Conservation (phyloP, 805 yeast genomes). For the Metschnikowia cubensis region DNA sequence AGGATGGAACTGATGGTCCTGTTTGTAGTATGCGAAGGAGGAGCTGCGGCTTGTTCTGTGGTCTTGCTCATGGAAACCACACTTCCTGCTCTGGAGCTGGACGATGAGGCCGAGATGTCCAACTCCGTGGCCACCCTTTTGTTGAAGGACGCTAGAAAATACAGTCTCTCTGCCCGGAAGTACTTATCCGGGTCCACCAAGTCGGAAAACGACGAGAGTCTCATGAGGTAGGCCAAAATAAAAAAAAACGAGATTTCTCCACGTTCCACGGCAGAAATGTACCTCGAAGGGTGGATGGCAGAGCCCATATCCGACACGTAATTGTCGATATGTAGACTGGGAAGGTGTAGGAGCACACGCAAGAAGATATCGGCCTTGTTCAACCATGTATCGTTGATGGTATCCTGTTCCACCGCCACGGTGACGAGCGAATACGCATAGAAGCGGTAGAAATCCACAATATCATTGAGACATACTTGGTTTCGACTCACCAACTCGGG, state of each 20-base stretch:
- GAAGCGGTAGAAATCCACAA: conserved; percentile 15
- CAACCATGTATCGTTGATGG: conserved; percentile 7
- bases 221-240: conserved; percentile 11
- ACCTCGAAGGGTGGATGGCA: not conserved
- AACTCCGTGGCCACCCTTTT: conserved; percentile 14
- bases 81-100: conserved; percentile 15
- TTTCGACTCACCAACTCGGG: conserved; percentile 5
- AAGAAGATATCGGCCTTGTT: conserved; percentile 14
- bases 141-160: conserved; percentile 10
- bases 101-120: conserved; percentile 16
- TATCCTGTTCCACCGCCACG: conserved; percentile 4
- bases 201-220: conserved; percentile 6
- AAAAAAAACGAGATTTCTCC: conserved; percentile 17
- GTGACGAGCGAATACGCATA: conserved; percentile 15
- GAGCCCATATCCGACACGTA: conserved; percentile 6
- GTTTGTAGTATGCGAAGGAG: not conserved
- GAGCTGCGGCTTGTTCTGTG: not conserved
- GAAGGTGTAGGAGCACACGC: conserved; percentile 14
- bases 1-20: conserved; percentile 12
- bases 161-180: conserved; percentile 9
- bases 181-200: conserved; percentile 8
- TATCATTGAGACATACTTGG: conserved; percentile 4
- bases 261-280: conserved; percentile 11
- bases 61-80: conserved; percentile 11
- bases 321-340: conserved; percentile 12